Base-by-base conservation (phyloP, 2,329 filamentous ascomycete genomes). In the Bipolaris gigantea region DNA sequence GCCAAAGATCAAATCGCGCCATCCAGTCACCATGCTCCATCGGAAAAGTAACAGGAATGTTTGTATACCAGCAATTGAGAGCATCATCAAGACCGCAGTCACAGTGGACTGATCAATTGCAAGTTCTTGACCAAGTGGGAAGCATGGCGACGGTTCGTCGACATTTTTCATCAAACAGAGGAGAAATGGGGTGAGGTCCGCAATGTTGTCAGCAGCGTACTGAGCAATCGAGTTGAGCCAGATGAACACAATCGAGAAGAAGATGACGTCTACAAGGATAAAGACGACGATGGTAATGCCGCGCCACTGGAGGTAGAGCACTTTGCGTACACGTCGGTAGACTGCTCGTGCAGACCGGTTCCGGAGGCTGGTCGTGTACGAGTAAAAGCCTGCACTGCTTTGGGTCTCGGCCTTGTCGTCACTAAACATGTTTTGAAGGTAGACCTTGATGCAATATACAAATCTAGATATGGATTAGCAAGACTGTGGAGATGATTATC, bases 381-480 rank as follows among this genome's bases (percentile, higher is more conserved):
- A 88, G 0, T 90, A 89, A 30, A 95, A 78, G 27, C 82, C 83
- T 3, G 89, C 91, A 65, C 83, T 82, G 50, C 69, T 75, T 55
- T 80, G 86, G 46, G 75, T 76, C 35, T 87, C 86, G 0, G 89
- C 91, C 50, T 85, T 83, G 63, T 85, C 85, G 72, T 96, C 90
- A 56, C 85, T 83, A 71, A 76, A 80, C 50, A 96, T 80, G 23
- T 92, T 92, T 51, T 87, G 88, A 49, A 99, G 81, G 72, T 97
- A 99, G 44, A 99, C 90, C 70, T 96, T 92, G 76, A 96, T 89
- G 73, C 94, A 97, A 78, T 99, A 97, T 13, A 81, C 80, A 60
- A 81, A 79, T 19, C 74, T 79, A 57, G 41, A 18, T 8, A 18
- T 16, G 10, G 25, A 47, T 69, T 36, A 70, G 60, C 33, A 21